Evolutionary conservation across 2,329 filamentous ascomycete genomes (phyloP).

Genomic region (Claviceps pazoutovae): DNA sequence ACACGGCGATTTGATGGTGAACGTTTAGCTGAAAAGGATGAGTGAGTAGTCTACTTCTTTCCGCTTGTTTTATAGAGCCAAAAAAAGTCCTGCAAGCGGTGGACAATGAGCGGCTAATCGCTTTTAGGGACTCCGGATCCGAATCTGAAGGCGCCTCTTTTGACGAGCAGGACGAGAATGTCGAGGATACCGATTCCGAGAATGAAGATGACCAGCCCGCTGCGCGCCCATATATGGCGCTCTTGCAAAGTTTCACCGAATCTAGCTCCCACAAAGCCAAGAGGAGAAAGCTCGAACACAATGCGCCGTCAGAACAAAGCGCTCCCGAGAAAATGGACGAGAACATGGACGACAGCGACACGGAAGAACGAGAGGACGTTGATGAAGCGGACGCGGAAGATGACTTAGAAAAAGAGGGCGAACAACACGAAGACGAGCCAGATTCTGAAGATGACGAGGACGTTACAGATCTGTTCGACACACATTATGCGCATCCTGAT

Average conservation of each 20-base stretch:
- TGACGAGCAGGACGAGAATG: conserved; percentile 22
- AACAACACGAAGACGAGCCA: conserved; percentile 13
- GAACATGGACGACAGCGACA: conserved; percentile 22
- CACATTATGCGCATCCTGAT: conserved; percentile 60
- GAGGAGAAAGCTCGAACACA: conserved; percentile 40
- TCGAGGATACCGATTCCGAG: conserved; percentile 26
- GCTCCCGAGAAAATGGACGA: conserved; percentile 6
- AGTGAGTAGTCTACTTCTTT: conserved; percentile 15
- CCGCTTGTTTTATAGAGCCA: neutral
- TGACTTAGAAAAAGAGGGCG: conserved; percentile 6
- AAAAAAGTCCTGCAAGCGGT: neutral
- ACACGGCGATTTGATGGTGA: conserved; percentile 22
- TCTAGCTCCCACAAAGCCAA: conserved; percentile 34
- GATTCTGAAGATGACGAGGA: conserved; percentile 39
- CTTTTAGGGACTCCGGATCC: conserved; percentile 6
- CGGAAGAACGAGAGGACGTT: conserved; percentile 18
- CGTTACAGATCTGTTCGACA: conserved; percentile 59
- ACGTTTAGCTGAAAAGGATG: conserved; percentile 22
- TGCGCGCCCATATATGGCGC: conserved; percentile 39
- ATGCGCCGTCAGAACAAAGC: conserved; percentile 10
- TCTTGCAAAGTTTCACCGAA: conserved; percentile 43
- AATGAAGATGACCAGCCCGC: conserved; percentile 28
- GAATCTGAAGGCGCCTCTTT: conserved; percentile 11
- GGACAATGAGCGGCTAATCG: neutral
- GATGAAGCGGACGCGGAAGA: conserved; percentile 15